Evolutionary conservation across 176 grass and related monocot species (phyloP).

Genomic region (Poa annua): DNA sequence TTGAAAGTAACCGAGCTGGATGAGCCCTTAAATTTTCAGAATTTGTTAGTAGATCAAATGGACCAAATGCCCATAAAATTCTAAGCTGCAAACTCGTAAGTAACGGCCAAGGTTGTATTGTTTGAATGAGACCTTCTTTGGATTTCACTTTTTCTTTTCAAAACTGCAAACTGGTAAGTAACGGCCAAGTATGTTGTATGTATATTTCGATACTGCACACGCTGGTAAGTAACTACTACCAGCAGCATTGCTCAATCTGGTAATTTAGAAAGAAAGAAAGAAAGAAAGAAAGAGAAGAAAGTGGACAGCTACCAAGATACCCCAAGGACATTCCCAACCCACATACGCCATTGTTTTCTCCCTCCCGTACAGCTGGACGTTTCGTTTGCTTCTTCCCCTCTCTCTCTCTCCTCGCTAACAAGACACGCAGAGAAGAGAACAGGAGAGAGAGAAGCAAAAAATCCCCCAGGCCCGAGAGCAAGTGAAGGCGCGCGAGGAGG

Average conservation of each 20-base stretch:
- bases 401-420: neutral
- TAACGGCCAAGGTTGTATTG: too few species aligned
- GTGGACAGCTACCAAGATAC: slow-evolving; percentile 9
- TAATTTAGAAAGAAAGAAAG: neutral
- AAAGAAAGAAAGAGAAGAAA: neutral
- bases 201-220: neutral
- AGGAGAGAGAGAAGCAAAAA: neutral
- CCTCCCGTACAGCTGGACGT: slow-evolving; percentile 49
- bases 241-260: neutral
- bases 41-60: too few species aligned
- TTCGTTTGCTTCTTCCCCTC: slow-evolving; percentile 6
- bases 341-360: neutral
- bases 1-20: too few species aligned
- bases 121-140: too few species aligned
- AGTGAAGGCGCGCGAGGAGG: neutral
- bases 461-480: neutral
- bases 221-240: neutral
- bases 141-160: too few species aligned
- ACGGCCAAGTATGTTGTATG: too few species aligned
- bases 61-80: too few species aligned
- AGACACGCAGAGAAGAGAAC: neutral
- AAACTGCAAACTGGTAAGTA: too few species aligned
- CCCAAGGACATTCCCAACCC: neutral
- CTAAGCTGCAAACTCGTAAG: too few species aligned
- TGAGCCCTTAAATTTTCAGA: too few species aligned